phyloP scores from a whole-genome alignment of 1,284 basidiomycete genomes.

The Irpex lacteus region DNA sequence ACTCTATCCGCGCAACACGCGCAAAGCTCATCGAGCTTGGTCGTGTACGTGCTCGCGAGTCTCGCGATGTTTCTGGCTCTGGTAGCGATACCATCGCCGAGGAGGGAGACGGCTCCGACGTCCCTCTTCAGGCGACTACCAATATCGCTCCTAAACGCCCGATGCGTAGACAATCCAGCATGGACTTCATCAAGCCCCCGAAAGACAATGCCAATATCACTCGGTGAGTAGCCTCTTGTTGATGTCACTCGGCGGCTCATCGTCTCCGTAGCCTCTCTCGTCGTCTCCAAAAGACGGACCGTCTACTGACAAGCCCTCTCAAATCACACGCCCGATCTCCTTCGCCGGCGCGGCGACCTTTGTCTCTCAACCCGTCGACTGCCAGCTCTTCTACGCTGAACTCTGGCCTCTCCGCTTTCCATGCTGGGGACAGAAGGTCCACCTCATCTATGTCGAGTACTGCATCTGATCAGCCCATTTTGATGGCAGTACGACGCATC shows the following conservation, averaged over 20 bases:
- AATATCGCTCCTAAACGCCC: conserved; percentile 49
- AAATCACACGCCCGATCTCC: conserved; percentile 57
- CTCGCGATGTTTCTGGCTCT: conserved; percentile 33
- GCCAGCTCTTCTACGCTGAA: conserved; percentile 67
- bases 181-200: conserved; percentile 69
- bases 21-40: conserved; percentile 75
- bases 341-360: conserved; percentile 24
- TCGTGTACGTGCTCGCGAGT: conserved; percentile 58
- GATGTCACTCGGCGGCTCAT: conserved; percentile 9
- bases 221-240: conserved; percentile 43
- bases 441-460: conserved; percentile 33
- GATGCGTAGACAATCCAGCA: conserved; percentile 76
- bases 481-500: conserved; percentile 28
- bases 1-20: conserved; percentile 75
- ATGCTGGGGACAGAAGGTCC: conserved; percentile 23
- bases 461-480: conserved; percentile 28
- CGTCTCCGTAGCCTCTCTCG: conserved; percentile 51
- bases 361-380: conserved; percentile 48
- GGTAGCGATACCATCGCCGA: conserved; percentile 37
- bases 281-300: conserved; percentile 66
- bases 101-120: conserved; percentile 34
- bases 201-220: conserved; percentile 55
- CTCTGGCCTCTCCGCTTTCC: conserved; percentile 33
- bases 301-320: conserved; percentile 49
- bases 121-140: conserved; percentile 38